Evolutionary conservation across 164 flowering plant genomes (phyloP).

Genomic region (Berberis thunbergii): DNA sequence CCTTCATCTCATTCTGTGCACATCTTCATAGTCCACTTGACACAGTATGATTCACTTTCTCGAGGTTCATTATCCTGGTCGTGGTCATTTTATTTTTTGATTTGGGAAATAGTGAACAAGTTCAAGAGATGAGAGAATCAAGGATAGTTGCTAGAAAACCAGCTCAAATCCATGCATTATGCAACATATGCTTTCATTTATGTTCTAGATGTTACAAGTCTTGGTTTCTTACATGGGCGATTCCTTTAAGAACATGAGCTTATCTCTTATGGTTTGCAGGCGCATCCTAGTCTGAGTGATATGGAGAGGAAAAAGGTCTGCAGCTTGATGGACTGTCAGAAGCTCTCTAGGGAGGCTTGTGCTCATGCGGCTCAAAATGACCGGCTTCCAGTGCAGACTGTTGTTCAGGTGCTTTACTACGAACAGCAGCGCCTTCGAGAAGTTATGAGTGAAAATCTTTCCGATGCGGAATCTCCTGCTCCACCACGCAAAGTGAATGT

Average conservation of each 20-base stretch:
- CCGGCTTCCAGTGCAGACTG: constrained; percentile 87
- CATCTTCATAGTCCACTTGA: too few species aligned
- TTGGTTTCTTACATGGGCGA: background rate
- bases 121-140: too few species aligned
- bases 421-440: constrained; percentile 92
- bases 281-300: constrained; percentile 74
- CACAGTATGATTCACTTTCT: too few species aligned
- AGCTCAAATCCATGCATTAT: too few species aligned
- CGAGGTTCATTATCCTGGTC: too few species aligned
- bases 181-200: too few species aligned
- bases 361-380: constrained; percentile 97
- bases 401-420: constrained; percentile 89
- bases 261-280: constrained; percentile 29
- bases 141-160: too few species aligned
- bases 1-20: too few species aligned
- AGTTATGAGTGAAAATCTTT: constrained; percentile 29
- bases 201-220: background rate
- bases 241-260: background rate
- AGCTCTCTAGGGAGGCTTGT: constrained; percentile 83
- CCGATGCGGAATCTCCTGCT: constrained; percentile 26
- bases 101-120: too few species aligned
- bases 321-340: constrained; percentile 94
- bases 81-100: too few species aligned
- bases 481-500: constrained; percentile 20
- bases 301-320: constrained; percentile 85